Evolutionary conservation across 140 eudicot genomes (phyloP).

Genomic region (Erigeron philadelphicus): DNA sequence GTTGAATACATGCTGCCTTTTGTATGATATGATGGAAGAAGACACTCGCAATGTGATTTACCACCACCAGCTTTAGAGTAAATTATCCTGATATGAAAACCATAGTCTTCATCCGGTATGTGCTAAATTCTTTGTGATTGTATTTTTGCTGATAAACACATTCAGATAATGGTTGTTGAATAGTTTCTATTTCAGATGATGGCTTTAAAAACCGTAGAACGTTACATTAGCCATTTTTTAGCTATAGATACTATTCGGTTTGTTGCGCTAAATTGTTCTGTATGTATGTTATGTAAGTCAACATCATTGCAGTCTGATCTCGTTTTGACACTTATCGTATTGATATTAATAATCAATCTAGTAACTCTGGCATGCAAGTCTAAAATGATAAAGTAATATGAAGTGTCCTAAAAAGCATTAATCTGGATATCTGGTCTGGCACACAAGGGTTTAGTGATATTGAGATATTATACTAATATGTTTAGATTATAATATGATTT

Average conservation of each 20-base stretch:
- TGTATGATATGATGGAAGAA: neutral
- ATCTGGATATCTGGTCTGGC: too few relatives aligned
- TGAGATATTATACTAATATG: too few relatives aligned
- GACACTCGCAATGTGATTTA: neutral
- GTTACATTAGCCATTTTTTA: slow-evolving; percentile 19
- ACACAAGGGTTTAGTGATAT: too few relatives aligned
- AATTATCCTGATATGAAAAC: neutral
- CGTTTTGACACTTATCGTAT: too few relatives aligned
- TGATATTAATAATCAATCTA: too few relatives aligned
- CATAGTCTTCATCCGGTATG: slow-evolving; percentile 18
- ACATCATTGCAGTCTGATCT: neutral
- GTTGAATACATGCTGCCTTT: neutral
- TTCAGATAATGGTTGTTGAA: slow-evolving; percentile 11
- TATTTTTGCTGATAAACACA: slow-evolving; percentile 20
- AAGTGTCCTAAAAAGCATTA: too few relatives aligned
- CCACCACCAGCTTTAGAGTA: neutral
- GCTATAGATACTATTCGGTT: slow-evolving; percentile 2
- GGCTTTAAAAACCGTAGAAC: slow-evolving; percentile 8
- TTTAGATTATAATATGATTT: too few relatives aligned
- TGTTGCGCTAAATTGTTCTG: neutral
- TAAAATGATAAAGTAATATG: too few relatives aligned
- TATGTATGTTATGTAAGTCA: neutral
- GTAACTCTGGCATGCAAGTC: too few relatives aligned
- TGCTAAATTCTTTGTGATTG: slow-evolving; percentile 21
- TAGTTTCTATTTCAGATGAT: slow-evolving; percentile 2